Evolutionary conservation across 805 yeast genomes (phyloP), one percentile per base, ranked within the genome.

Genomic region (Cyberlindnera euphorbiae): DNA sequence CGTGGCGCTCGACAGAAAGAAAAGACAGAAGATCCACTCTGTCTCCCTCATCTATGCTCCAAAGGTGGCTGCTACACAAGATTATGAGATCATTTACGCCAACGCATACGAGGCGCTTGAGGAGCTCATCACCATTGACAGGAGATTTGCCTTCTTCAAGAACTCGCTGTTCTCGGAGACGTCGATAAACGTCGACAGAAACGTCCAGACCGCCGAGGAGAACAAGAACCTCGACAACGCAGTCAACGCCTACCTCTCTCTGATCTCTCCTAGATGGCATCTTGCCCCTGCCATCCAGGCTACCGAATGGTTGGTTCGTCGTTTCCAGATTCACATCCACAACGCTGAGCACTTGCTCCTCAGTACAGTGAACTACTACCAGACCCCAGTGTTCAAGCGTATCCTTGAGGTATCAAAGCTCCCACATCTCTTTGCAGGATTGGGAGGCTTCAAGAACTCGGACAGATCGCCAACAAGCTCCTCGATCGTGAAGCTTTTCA

Each of bases 281-380:
- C 62, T 88, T 35, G 71, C 78, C 16, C 85, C 94, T 17, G 73
- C 96, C 3, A 53, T 86, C 33, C 79, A 80, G 49, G 90, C 96
- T 5, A 68, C 87, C 10, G 98, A 93, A 65, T 93, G 98, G 98
- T 75, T 89, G 17, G 81, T 93, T 14, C 81, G 98, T 64, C 74
- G 97, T 50, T 93, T 79, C 65, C 80, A 87, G 54, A 77, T 87
- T 47, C 89, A 93, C 56, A 68, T 84, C 32, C 80, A 82, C 52
- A 87, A 84, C 52, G 64, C 88, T 0, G 97, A 90, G 58, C 56
- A 67, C 36, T 55, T 93, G 22, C 55, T 93, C 30, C 60, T 90
- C 38, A 69, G 89, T 3, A 71, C 83, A 2, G 67, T 93, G 47
- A 94, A 96, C n/a, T 86, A 82, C 62, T 86, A 80, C 60, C 75